Percentiles rank a stretch among this genome's conserved stretches.
Conservation (phyloP, 1,139 yeast genomes). For the Suhomyces guaymorum region DNA sequence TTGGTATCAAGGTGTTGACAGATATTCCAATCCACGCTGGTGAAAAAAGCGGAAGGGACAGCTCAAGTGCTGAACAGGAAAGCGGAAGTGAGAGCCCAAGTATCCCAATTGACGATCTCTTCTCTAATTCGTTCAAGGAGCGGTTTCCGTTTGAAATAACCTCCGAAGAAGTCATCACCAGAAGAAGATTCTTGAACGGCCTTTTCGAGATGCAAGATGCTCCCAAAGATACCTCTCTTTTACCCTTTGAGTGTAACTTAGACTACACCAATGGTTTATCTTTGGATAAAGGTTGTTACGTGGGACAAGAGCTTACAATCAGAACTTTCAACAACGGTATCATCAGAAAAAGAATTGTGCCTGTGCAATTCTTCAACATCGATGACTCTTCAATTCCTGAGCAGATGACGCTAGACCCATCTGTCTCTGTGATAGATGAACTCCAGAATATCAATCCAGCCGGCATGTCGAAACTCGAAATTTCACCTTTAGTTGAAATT, state of each 20-base stretch:
- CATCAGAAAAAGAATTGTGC: constrained; percentile 77
- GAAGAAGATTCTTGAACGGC: constrained; percentile 60
- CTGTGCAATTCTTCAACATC: constrained; percentile 54
- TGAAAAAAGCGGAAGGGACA: constrained; percentile 24
- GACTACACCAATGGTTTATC: constrained; percentile 85
- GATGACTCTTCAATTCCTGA: constrained; percentile 17
- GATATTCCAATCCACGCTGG: constrained; percentile 20
- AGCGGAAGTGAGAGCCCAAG: constrained; percentile 25
- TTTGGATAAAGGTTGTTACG: constrained; percentile 89
- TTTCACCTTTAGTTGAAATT: constrained; percentile 21
- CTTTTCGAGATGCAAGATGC: constrained; percentile 63
- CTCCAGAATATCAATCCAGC: constrained; percentile 21
- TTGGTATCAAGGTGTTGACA: constrained; percentile 70
- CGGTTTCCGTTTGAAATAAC: constrained; percentile 21
- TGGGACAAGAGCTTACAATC: constrained; percentile 93
- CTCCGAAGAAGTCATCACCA: constrained; percentile 34
- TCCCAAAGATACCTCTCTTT: constrained; percentile 41
- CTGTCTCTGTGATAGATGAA: constrained; percentile 22
- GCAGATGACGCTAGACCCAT: constrained; percentile 16
- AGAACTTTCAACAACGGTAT: constrained; percentile 84
- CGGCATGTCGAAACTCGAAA: constrained; percentile 24
- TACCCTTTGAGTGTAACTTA: constrained; percentile 84
- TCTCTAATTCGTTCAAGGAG: constrained; percentile 29
- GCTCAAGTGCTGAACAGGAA: constrained; percentile 14
- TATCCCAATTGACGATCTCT: constrained; percentile 19